Evolutionary conservation across 176 grass and related monocot species (phyloP), one percentile per base, ranked within the genome.

Genomic region (Coix lacrymajobi): DNA sequence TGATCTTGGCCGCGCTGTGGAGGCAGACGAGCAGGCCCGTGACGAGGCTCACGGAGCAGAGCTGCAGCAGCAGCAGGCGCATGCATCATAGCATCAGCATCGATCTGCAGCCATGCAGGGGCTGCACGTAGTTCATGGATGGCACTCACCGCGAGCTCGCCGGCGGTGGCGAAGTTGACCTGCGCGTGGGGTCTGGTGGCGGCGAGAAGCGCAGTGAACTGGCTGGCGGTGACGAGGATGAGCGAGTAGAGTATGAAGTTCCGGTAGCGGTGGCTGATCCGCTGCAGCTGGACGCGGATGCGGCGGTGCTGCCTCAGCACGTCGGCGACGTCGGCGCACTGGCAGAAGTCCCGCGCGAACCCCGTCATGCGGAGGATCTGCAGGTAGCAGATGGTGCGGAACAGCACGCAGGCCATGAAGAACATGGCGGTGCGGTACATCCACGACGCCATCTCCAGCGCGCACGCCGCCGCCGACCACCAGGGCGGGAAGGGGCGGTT

Each of bases 1-100:
- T 98, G 85, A 98, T 96, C 87, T 92, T 93, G 15, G 93, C 96
- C n/a, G 96, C 89, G 71, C 93, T 90, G 67, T 88, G 88, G 11
- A 98, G 89, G 82, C 91, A 98, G 64, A 95, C 66, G 20, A 98
- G 89, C 63, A 98, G 62, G 4, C 93, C 96, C 0, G 84, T 81
- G 29, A 98, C 89, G 41, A 98, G 85, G 51, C 89, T 88, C 14
- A 89, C n/a, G 22, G 90, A 94, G 85, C 96, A 94, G 3, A 95
- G 85, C 96, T 98, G 79, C 67, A 46, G 8, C 13, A 20, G 28
- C 13, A 69, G 13, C 12, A 61, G 33, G 14, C 37, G 16, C 14
- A 69, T 3, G n/a, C 7, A 15, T 36, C 34, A 36, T 36, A 36
- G 34, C 34, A 38, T 22, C 8, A 22, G 9, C 22, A 45, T 1